Evolutionary conservation across 2,329 filamentous ascomycete species (phyloP).

Genomic region (Colletotrichum sp.): DNA sequence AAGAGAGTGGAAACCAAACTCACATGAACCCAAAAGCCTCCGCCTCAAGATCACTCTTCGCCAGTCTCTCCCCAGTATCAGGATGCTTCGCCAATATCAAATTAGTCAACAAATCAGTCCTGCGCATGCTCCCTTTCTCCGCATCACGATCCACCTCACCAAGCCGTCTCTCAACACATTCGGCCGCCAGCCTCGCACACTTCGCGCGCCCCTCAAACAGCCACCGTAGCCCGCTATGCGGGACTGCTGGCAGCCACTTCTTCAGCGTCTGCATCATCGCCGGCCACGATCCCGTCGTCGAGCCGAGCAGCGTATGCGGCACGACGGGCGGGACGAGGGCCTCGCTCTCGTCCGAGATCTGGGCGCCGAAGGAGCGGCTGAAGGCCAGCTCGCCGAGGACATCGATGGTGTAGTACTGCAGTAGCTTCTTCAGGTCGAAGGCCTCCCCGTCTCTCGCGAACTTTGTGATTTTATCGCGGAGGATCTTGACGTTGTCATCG

Average conservation of each 20-base stretch:
- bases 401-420: conserved; percentile 30
- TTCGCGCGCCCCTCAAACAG: conserved; percentile 27
- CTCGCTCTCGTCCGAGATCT: conserved; percentile 29
- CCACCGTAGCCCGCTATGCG: conserved; percentile 22
- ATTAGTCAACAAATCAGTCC: conserved; percentile 37
- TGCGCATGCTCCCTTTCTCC: conserved; percentile 13
- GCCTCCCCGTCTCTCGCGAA: conserved; percentile 7
- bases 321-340: conserved; percentile 32
- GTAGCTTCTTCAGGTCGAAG: conserved; percentile 34
- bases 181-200: conserved; percentile 19
- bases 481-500: conserved; percentile 32
- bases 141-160: neutral
- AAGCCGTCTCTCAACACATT: conserved; percentile 24
- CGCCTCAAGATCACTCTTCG: conserved; percentile 32
- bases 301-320: conserved; percentile 35
- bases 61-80: conserved; percentile 35
- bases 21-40: conserved; percentile 42
- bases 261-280: conserved; percentile 29
- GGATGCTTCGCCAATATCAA: conserved; percentile 39
- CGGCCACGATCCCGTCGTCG: conserved; percentile 31
- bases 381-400: conserved; percentile 34
- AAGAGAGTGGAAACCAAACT: neutral
- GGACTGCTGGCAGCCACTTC: conserved; percentile 26
- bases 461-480: conserved; percentile 26
- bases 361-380: conserved; percentile 33